Evolutionary conservation across 495 filamentous ascomycete genomes (phyloP).

Genomic region (Aspergillus incahuasiensis): DNA sequence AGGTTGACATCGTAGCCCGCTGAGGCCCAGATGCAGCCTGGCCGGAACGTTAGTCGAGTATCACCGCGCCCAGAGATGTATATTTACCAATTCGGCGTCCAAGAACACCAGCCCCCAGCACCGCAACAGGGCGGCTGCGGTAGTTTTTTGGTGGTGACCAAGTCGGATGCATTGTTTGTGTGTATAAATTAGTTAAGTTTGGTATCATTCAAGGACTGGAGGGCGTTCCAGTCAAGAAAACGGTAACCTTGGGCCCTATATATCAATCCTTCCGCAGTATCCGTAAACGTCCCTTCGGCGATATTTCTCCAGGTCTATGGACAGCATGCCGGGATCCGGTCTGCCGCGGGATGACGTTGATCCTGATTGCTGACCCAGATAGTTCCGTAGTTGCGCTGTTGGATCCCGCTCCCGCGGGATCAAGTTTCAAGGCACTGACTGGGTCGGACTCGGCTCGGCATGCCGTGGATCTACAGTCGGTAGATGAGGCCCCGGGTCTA

Average conservation of each 20-base stretch:
- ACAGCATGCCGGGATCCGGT: neutral
- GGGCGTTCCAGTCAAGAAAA: neutral
- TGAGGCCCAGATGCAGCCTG: conserved; percentile 36
- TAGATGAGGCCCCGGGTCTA: neutral
- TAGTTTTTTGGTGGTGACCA: conserved; percentile 34
- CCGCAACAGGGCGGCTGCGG: conserved; percentile 33
- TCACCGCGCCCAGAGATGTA: too few species aligned
- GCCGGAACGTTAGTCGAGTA: neutral
- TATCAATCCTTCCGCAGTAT: neutral
- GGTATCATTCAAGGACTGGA: too few species aligned
- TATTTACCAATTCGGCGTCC: conserved; percentile 40
- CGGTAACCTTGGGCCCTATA: neutral
- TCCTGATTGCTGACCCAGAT: neutral
- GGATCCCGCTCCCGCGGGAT: neutral
- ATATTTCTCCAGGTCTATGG: neutral
- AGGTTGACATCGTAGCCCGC: conserved; percentile 40
- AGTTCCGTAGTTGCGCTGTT: too few species aligned
- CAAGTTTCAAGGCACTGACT: neutral
- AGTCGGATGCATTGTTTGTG: conserved; percentile 4
- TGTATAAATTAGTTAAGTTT: too few species aligned
- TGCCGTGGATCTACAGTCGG: neutral
- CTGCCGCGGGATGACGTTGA: neutral
- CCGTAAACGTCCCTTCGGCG: neutral
- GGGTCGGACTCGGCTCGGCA: neutral
- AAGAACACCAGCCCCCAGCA: conserved; percentile 46